Evolutionary conservation across 129 eudicot genomes (phyloP).

Genomic region (Smallanthus sonchifolius): DNA sequence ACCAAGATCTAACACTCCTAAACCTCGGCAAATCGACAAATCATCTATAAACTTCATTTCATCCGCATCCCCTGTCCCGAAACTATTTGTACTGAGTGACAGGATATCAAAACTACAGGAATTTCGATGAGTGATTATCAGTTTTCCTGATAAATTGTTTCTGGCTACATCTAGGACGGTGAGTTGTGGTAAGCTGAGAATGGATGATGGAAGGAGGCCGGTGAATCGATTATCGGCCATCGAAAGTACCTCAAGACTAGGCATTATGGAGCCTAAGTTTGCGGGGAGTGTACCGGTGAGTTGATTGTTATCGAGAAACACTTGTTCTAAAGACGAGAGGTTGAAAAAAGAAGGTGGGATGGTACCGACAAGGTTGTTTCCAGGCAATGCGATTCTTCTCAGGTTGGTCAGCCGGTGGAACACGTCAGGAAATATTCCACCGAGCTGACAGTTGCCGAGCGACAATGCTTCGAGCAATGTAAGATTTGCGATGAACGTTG

Average conservation of each 20-base stretch:
- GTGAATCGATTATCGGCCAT: constrained; percentile 20
- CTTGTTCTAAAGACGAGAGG: constrained; percentile 16
- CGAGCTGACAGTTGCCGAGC: constrained; percentile 5
- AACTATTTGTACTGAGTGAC: constrained; percentile 12
- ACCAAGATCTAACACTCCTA: constrained; percentile 20
- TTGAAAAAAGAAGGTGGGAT: constrained; percentile 34
- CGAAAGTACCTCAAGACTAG: constrained; percentile 11
- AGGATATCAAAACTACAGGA: neutral
- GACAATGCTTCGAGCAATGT: constrained; percentile 16
- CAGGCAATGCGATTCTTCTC: neutral
- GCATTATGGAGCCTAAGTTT: neutral
- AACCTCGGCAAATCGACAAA: constrained; percentile 14
- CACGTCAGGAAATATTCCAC: constrained; percentile 28
- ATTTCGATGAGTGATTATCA: constrained; percentile 11
- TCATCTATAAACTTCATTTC: constrained; percentile 26
- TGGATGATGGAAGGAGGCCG: constrained; percentile 18
- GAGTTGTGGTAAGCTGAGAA: constrained; percentile 21
- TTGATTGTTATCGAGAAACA: constrained; percentile 20
- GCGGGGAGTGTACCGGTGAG: constrained; percentile 25
- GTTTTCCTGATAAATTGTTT: constrained; percentile 41
- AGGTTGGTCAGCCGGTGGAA: constrained; percentile 13
- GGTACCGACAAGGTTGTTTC: constrained; percentile 29
- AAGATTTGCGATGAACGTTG: constrained; percentile 14
- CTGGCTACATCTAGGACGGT: constrained; percentile 10
- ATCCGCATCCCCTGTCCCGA: constrained; percentile 37